Evolutionary conservation across 2,329 filamentous ascomycete genomes (phyloP).

Genomic region (Alternaria alternata): DNA sequence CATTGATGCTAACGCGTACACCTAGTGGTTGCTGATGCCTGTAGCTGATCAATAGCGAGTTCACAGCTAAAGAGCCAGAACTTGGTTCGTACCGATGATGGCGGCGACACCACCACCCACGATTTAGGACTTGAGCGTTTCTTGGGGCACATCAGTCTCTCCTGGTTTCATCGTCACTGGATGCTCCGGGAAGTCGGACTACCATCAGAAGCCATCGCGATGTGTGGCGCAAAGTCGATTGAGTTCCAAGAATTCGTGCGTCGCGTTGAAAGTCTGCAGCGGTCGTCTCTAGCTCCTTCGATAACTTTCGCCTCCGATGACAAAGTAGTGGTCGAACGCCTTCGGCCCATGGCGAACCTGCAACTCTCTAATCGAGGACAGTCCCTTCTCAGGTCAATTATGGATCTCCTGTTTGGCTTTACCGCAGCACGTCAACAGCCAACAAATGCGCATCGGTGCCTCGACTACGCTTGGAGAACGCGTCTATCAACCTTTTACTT

Average conservation of each 20-base stretch:
- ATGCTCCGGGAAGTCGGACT: background rate
- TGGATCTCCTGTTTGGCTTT: background rate
- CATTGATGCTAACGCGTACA: background rate
- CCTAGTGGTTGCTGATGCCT: background rate
- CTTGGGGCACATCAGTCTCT: background rate
- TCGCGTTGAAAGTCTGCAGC: background rate
- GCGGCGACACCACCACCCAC: background rate
- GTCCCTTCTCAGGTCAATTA: too few species aligned
- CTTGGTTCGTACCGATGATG: background rate
- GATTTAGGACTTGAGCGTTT: background rate
- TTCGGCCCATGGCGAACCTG: too few species aligned
- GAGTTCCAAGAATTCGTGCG: background rate
- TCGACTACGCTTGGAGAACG: background rate
- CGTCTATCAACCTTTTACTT: background rate
- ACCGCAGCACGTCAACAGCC: background rate
- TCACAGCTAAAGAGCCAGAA: background rate
- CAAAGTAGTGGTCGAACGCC: too few species aligned
- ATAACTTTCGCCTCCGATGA: too few species aligned
- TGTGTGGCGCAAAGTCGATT: background rate
- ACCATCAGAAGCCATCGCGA: background rate
- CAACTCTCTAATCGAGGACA: too few species aligned
- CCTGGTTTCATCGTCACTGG: background rate
- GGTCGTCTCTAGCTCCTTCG: background rate
- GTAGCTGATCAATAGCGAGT: background rate
- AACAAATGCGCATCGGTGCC: background rate